Evolutionary conservation across 2,329 filamentous ascomycete genomes (phyloP), one percentile per base, ranked within the genome.

Genomic region (Epichloe gansuensis): DNA sequence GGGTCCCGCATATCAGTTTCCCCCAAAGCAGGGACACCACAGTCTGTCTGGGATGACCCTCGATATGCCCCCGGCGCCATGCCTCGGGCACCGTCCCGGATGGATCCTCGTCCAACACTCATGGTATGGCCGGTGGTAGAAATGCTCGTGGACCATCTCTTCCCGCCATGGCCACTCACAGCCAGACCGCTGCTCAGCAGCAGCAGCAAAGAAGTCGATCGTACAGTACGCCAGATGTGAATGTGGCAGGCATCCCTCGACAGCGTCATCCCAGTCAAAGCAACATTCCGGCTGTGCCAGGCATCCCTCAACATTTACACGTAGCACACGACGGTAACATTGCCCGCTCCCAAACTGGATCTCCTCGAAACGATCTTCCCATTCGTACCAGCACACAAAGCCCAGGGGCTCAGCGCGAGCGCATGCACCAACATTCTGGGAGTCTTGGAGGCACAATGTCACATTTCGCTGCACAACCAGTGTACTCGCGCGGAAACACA

Each of bases 181-280:
- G 78, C 61, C 71, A 81, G 60, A 72, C 76, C 61, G 73, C 76
- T 57, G 69, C 77, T 64, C 72, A 83, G 57, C 83, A 38, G 49
- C 42, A 88, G 42, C 49, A 88, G 65, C 83, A 85, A 63, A 80
- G 90, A 59, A 85, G 88, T 70, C 81, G 93, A 58, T 95, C 91
- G 39, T 94, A 94, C 63, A 97, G 91, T 71, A 96, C 91, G 57
- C 91, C 93, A 7, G 91, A 97, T 66, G 95, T 95, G 60, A 88
- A 94, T 58, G 83, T 79, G 51, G 79, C 83, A 51, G 76, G 78
- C 57, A 76, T 76, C 48, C 74, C 76, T 63, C 75, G 82, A 57
- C 74, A 73, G 51, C 72, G 75, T 57, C 78, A 80, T 67, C 75
- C 68, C 65, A 77, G 72, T 65, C 74, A 68, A 69, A 73, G 66